Conservation (phyloP, 2,329 filamentous ascomycete species). For the Seiridium cupressi region DNA sequence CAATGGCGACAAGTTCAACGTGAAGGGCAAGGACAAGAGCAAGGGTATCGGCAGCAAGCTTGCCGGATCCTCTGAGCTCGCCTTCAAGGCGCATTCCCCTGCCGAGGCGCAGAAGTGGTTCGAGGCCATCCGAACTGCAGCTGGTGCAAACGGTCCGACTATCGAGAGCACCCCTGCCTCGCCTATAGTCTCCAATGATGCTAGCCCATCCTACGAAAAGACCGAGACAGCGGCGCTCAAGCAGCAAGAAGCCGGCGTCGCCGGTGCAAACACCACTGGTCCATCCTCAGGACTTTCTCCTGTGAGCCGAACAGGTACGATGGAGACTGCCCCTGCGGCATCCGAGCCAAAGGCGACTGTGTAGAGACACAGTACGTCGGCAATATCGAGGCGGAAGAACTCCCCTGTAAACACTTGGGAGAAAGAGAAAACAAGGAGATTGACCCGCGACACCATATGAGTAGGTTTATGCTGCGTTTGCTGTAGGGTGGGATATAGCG, state of each 20-base stretch:
- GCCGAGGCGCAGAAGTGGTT: conserved; percentile 85
- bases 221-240: conserved; percentile 29
- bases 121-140: conserved; percentile 63
- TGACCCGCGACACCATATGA: not conserved
- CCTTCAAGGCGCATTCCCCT: conserved; percentile 83
- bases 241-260: conserved; percentile 48
- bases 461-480: not conserved
- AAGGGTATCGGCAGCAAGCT: conserved; percentile 80
- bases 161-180: conserved; percentile 32
- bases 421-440: not conserved
- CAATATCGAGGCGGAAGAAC: conserved; percentile 2
- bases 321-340: not conserved
- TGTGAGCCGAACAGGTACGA: conserved; percentile 13
- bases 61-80: conserved; percentile 73
- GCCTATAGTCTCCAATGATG: conserved; percentile 23
- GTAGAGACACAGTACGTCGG: conserved; percentile 5
- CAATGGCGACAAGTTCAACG: conserved; percentile 80
- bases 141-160: conserved; percentile 46
- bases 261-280: conserved; percentile 28
- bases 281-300: conserved; percentile 27
- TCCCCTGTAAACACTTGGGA: not conserved
- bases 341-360: conserved; percentile 5
- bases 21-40: conserved; percentile 92
- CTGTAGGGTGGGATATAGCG: not conserved
- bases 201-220: conserved; percentile 24